These are phyloP conservation scores for Arachis monticola DNA, from an alignment of 331 rosid genomes.

Conservation along the genomic window DNA sequence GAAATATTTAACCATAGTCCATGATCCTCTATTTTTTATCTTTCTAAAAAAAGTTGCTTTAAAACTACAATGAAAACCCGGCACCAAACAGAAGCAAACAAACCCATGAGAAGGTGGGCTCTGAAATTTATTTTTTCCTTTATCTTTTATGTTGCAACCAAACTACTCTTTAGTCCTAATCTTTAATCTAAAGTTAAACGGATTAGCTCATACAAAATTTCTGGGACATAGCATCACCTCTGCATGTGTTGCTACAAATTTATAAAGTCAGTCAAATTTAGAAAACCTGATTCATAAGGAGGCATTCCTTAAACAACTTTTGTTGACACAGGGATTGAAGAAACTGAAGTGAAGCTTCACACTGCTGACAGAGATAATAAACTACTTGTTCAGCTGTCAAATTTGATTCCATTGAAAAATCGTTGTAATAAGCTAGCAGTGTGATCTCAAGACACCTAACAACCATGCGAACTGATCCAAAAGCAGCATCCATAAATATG, in stretches of 20 bases:
- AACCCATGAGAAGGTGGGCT: neutral
- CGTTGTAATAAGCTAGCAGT: conserved; percentile 52
- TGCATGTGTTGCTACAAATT: conserved; percentile 37
- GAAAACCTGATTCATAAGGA: conserved; percentile 86
- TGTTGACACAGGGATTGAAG: conserved; percentile 88
- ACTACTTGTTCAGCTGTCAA: conserved; percentile 60
- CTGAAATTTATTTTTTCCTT: too few relatives aligned
- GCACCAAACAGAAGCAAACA: neutral
- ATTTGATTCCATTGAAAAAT: conserved; percentile 46
- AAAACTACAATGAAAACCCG: neutral
- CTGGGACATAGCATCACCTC: conserved; percentile 18
- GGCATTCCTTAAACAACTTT: conserved; percentile 79
- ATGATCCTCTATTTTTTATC: neutral
- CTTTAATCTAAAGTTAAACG: conserved; percentile 20
- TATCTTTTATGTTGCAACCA: conserved; percentile 6
- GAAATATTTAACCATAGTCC: conserved; percentile 10
- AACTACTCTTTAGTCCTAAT: conserved; percentile 28
- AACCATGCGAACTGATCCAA: conserved; percentile 76
- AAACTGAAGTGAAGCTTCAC: conserved; percentile 96
- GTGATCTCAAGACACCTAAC: conserved; percentile 65
- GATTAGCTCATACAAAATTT: conserved; percentile 22
- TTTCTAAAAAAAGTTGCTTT: neutral
- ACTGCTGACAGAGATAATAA: conserved; percentile 82
- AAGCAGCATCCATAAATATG: conserved; percentile 92
- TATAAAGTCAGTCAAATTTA: conserved; percentile 35